Conservation (phyloP, 176 grass and related monocot genomes). For the Bolboschoenus planiculmis region DNA sequence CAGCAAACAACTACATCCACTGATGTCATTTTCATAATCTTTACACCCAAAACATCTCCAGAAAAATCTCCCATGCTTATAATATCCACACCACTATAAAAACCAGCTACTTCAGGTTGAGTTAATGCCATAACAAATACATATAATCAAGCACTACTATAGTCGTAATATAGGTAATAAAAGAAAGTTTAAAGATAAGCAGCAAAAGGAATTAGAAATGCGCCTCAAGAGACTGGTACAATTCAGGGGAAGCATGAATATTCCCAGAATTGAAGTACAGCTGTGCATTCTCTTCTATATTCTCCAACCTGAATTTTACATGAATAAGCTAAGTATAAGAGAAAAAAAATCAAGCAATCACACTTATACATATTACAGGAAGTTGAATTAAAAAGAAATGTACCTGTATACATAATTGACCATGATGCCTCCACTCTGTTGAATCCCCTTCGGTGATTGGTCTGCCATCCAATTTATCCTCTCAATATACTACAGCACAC, state of each 20-base stretch:
- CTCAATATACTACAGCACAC: conserved; percentile 53
- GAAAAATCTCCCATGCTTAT: neutral
- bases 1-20: neutral
- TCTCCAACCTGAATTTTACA: conserved; percentile 51
- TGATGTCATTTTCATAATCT: neutral
- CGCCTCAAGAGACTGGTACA: conserved; percentile 63
- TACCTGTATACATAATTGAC: conserved; percentile 97
- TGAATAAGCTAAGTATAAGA: conserved; percentile 12
- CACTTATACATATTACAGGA: neutral
- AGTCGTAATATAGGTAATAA: neutral
- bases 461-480: conserved; percentile 97
- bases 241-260: conserved; percentile 46
- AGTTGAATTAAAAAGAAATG: neutral
- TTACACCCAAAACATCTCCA: neutral
- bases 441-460: conserved; percentile 86
- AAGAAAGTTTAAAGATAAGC: conserved; percentile 5
- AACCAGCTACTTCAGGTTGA: neutral
- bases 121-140: neutral
- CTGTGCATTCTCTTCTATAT: conserved; percentile 65
- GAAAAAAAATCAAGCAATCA: conserved; percentile 15
- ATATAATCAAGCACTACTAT: neutral
- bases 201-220: conserved; percentile 13
- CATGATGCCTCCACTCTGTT: conserved; percentile 97
- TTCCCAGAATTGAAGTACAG: conserved; percentile 62
- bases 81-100: neutral